phyloP scores from a whole-genome alignment of 306 rosid species.

The Vachellia collinsii region DNA sequence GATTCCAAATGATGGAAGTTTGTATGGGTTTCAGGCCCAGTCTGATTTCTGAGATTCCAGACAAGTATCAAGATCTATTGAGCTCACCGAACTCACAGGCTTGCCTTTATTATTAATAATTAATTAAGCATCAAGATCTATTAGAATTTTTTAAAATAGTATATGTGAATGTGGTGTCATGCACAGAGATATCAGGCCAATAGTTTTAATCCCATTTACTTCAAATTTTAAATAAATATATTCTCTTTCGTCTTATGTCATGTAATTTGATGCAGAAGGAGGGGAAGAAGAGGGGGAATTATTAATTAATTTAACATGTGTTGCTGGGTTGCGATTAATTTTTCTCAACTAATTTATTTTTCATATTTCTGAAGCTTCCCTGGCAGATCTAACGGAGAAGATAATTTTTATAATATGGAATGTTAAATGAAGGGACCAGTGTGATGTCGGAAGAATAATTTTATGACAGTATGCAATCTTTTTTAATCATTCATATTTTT shows the following conservation, averaged over 20 bases:
- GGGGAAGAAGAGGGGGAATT: background rate
- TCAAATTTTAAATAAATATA: background rate
- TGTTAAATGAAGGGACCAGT: background rate
- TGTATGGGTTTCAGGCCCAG: background rate
- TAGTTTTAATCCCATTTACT: background rate
- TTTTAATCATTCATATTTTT: background rate
- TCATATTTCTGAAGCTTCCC: background rate
- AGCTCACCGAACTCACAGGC: background rate
- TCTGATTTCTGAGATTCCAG: background rate
- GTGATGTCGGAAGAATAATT: background rate
- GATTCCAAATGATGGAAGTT: background rate
- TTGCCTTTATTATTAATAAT: background rate
- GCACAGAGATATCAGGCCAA: background rate
- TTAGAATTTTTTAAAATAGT: background rate
- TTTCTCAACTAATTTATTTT: background rate
- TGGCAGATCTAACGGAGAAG: constrained; percentile 3
- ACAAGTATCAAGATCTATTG: background rate
- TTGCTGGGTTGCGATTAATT: background rate
- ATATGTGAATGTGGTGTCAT: background rate
- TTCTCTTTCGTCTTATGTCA: background rate
- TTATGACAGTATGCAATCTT: background rate
- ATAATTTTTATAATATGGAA: background rate
- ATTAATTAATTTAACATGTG: background rate
- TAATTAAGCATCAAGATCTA: background rate
- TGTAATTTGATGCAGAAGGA: background rate